These are phyloP conservation scores for Diaporthe sp. DNA, from an alignment of 2,329 filamentous ascomycete genomes.

Conservation along the genomic window DNA sequence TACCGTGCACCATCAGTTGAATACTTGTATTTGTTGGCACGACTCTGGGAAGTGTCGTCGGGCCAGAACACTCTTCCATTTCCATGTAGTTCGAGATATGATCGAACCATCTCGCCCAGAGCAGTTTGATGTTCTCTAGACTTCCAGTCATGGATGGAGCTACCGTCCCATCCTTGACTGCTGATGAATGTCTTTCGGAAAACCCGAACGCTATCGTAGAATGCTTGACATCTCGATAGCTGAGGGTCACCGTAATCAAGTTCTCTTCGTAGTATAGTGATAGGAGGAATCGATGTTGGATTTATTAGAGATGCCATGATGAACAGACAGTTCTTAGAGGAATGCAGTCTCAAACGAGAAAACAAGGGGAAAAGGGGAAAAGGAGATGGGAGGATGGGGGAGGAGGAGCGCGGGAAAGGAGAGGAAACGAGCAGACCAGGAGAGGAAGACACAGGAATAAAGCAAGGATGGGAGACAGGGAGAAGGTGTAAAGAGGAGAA, in stretches of 20 bases:
- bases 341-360: background rate
- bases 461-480: background rate
- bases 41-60: background rate
- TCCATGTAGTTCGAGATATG: background rate
- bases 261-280: background rate
- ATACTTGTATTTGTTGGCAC: background rate
- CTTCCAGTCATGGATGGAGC: constrained; percentile 6
- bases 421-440: background rate
- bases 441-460: background rate
- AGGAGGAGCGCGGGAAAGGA: background rate
- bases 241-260: background rate
- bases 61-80: background rate
- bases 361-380: background rate
- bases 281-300: background rate
- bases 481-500: background rate
- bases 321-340: background rate
- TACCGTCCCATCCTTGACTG: constrained; percentile 5
- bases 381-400: background rate
- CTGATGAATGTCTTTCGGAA: constrained; percentile 1
- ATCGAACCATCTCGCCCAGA: background rate
- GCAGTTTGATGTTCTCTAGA: constrained; percentile 6
- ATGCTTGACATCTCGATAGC: background rate
- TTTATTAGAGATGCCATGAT: background rate
- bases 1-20: background rate
- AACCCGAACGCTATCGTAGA: background rate